Conservation (phyloP, 2,329 filamentous ascomycete genomes). For the Colletotrichum sp. region DNA sequence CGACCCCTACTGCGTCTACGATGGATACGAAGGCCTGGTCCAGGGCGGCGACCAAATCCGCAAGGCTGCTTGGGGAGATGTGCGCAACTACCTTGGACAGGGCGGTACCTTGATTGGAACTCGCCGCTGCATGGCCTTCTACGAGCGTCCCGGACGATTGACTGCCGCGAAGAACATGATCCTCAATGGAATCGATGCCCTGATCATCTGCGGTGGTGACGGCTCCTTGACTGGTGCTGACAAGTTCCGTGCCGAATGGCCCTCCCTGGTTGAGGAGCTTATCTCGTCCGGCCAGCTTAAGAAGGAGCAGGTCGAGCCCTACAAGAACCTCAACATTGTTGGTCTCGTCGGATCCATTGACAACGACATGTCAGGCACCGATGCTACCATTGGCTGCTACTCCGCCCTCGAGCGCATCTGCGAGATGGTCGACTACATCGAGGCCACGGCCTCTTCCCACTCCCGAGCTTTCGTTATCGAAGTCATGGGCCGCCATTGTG, state of each 20-base stretch:
- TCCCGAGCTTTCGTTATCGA: constrained; percentile 97
- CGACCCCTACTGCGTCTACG: constrained; percentile 82
- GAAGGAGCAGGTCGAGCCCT: constrained; percentile 73
- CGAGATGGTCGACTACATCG: constrained; percentile 95
- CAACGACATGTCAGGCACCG: constrained; percentile 96
- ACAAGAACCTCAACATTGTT: constrained; percentile 91
- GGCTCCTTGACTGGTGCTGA: constrained; percentile 96
- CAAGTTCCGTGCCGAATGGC: constrained; percentile 92
- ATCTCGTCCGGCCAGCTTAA: constrained; percentile 76
- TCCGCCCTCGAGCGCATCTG: constrained; percentile 92
- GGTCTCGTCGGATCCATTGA: constrained; percentile 97
- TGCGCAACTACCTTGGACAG: constrained; percentile 91
- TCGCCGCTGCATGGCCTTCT: constrained; percentile 90
- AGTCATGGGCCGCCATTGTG: constrained; percentile 98
- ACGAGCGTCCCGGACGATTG: constrained; percentile 83
- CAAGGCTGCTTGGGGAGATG: constrained; percentile 90
- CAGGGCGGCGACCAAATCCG: constrained; percentile 87
- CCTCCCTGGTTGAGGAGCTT: constrained; percentile 83
- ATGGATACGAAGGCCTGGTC: constrained; percentile 96
- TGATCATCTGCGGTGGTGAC: constrained; percentile 97
- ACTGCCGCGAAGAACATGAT: constrained; percentile 94
- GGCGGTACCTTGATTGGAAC: constrained; percentile 97
- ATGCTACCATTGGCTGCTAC: constrained; percentile 97
- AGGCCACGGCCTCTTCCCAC: constrained; percentile 92
- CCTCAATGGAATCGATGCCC: constrained; percentile 87